Base-by-base conservation (phyloP, 768 basidiomycete species). In the Tremella fuciformis region DNA sequence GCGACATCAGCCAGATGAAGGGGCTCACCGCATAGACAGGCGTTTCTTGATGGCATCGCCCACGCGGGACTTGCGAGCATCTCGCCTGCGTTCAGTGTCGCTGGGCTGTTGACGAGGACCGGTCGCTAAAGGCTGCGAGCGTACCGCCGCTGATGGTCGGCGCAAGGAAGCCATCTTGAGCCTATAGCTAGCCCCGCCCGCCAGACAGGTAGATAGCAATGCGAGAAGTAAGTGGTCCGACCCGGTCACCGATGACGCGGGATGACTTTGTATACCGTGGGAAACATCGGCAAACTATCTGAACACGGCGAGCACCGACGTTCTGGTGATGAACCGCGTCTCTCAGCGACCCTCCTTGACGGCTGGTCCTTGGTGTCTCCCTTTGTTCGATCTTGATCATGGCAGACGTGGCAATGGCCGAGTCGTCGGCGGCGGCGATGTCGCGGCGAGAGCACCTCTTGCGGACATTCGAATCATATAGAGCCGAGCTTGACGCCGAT, bases 21-120 rank as follows among this genome's bases (percentile, higher is more conserved):
- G 47, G 39, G 88, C 89, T 83, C 89, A 96, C 74, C 92, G 86
- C 83, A 87, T 88, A 15, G 91, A 92, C 86, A 96, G 87, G 71
- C 93, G 88, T 78, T 91, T 91, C 83, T 91, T 91, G 78, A 96
- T 91, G 80, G 88, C 91, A 82, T 93, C 93, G 76, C 91, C 82
- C 19, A 84, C 81, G 11, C 80, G 77, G 26, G 81, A 80, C 67
- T 81, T 81, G 47, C 82, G 78, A 18, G 69, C 71, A 57, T 68
- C 62, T 25, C 62, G 50, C 34, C 50, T 54, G 7, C 62, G 57
- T 18, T 59, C 44, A 13, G 49, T 44, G 21, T 55, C 60, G 13
- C 55, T 50, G 8, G 56, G 25, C 18, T 66, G 58, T 18, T 61
- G 65, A 40, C 60, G 53, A 13, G 53, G 40, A 8, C 55, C 46